Base-by-base conservation (phyloP, 73 alveolate species). In the Paraurostyla sp. region DNA sequence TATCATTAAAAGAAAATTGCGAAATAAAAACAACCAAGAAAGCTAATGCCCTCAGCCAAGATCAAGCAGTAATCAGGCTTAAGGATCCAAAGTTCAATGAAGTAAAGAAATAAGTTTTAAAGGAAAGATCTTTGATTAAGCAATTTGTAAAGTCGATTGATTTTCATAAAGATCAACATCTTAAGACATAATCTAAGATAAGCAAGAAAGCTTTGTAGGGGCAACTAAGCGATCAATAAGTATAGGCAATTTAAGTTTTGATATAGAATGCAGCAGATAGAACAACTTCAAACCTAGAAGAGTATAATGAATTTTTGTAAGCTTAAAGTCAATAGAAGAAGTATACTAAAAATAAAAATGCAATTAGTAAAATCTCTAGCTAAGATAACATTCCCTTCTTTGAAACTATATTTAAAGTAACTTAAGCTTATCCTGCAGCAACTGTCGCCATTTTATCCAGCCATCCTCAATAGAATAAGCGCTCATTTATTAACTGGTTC, bases 71-170 rank as follows among this genome's bases (percentile, higher is more conserved):
- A 16, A 78, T 78, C 29, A 15, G 32, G 7, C 6, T 78, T 9
- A 78, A 78, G 41, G 78, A 78, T 30, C 25, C 49, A 7, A 54
- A 52, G 62, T 78, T 78, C 33, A 78, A 51, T 50, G 89, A 78
- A 78, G 29, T 54, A 7, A 51, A 78, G 80, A 52, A 50, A 20
- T 40, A 25, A 50, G 29, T 78, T 51, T 15, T 4, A 1, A 78
- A 78, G 29, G 89, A 78, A 41, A 78, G 89, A 78, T 3, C 59
- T n/a, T 23, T 4, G n/a, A 18, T 78, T 11, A 78, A 54, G 32
- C 16, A 29, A 32, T 20, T 32, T 9, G n/a, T 20, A 2, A 78
- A 38, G 33, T 2, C 40, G 43, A 11, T 78, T 7, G 89, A 78
- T 35, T 35, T 78, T 36, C 49, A 78, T 36, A 78, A 78, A 51